Evolutionary conservation across 2,329 filamentous ascomycete genomes (phyloP).

Genomic region (Penicillium sp.): DNA sequence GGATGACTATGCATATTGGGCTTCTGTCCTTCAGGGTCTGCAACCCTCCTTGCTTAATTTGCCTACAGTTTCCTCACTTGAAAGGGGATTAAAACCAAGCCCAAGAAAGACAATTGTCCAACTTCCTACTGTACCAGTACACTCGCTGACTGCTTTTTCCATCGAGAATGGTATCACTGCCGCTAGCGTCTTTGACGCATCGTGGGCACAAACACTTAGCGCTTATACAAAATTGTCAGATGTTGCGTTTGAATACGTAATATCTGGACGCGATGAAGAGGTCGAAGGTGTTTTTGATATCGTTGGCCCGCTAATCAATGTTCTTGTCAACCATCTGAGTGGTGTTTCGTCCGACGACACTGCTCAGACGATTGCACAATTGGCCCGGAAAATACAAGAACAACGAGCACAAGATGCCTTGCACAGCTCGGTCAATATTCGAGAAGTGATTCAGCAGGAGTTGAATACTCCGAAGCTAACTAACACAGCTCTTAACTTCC

Average conservation of each 20-base stretch:
- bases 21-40: background rate
- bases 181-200: constrained; percentile 34
- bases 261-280: constrained; percentile 35
- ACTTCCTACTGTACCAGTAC: background rate
- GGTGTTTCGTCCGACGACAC: background rate
- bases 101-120: background rate
- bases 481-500: background rate
- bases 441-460: background rate
- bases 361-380: background rate
- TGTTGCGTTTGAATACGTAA: constrained; percentile 39
- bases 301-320: constrained; percentile 31
- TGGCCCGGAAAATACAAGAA: background rate
- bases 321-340: constrained; percentile 13
- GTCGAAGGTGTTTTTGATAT: constrained; percentile 33
- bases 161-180: constrained; percentile 11
- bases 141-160: background rate
- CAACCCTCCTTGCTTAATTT: background rate
- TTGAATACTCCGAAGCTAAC: background rate
- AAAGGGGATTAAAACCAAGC: background rate
- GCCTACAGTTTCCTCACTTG: background rate
- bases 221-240: constrained; percentile 34
- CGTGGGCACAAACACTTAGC: constrained; percentile 38
- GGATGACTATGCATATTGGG: background rate
- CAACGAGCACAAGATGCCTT: background rate
- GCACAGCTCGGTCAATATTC: background rate